Conservation (phyloP, 768 basidiomycete genomes). For the Lactarius sp. region DNA sequence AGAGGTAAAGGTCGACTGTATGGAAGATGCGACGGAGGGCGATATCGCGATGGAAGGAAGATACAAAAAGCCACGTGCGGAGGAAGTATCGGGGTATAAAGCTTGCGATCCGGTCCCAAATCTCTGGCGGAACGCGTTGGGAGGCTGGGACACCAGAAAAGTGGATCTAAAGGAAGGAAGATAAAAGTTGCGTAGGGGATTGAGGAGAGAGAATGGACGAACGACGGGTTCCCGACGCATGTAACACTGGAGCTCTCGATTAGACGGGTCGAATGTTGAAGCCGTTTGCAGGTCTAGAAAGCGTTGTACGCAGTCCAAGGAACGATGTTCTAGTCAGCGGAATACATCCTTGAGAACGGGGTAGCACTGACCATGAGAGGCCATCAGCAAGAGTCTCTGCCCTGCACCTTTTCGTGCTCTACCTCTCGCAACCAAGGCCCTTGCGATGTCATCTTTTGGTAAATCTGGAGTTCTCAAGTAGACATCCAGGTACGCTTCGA, state of each 20-base stretch:
- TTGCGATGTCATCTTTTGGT: conserved; percentile 44
- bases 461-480: conserved; percentile 59
- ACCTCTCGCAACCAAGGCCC: conserved; percentile 54
- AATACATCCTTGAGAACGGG: background rate
- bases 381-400: conserved; percentile 50
- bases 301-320: background rate
- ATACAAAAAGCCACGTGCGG: conserved; percentile 64
- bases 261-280: conserved; percentile 54
- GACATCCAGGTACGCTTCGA: conserved; percentile 62
- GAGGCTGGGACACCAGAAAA: conserved; percentile 53
- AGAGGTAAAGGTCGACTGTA: conserved; percentile 63
- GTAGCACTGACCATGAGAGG: conserved; percentile 49
- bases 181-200: conserved; percentile 6
- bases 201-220: conserved; percentile 8
- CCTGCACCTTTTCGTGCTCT: conserved; percentile 53
- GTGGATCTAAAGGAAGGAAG: conserved; percentile 39
- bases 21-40: conserved; percentile 62
- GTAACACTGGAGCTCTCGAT: conserved; percentile 46
- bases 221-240: too few species aligned
- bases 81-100: conserved; percentile 62
- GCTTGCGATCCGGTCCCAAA: conserved; percentile 63
- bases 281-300: conserved; percentile 56
- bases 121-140: conserved; percentile 57
- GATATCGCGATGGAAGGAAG: conserved; percentile 58
- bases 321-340: background rate